Evolutionary conservation across 257 asterid genomes (phyloP).

Genomic region (Nicotiana benthamiana): DNA sequence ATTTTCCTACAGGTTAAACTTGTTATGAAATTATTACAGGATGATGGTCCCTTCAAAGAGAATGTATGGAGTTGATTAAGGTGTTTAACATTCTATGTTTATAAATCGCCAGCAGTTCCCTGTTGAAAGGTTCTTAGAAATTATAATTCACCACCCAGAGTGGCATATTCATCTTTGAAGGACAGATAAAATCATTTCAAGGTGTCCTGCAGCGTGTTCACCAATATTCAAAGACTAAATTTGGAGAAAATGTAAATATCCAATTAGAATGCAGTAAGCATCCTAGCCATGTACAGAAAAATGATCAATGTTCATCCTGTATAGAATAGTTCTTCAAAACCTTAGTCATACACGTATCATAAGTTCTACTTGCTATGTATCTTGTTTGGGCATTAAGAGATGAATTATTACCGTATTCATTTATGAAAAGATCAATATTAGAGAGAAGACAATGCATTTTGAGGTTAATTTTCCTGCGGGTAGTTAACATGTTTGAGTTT

Average conservation of each 20-base stretch:
- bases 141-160: neutral
- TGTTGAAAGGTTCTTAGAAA: neutral
- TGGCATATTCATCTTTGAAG: neutral
- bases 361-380: neutral
- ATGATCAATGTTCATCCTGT: neutral
- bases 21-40: constrained; percentile 63
- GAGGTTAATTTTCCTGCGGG: neutral
- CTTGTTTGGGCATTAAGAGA: neutral
- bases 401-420: neutral
- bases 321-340: neutral
- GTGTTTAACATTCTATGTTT: neutral
- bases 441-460: neutral
- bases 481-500: neutral
- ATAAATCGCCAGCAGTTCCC: neutral
- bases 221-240: neutral
- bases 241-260: neutral
- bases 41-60: constrained; percentile 84
- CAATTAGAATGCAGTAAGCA: neutral
- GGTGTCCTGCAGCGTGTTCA: neutral
- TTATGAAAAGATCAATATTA: neutral
- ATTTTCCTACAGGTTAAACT: constrained; percentile 46
- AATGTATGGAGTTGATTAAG: neutral
- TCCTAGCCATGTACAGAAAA: neutral
- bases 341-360: neutral
- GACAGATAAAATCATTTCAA: neutral